Conservation (phyloP, 2,329 filamentous ascomycete genomes). For the Xenoacremonium recifei region DNA sequence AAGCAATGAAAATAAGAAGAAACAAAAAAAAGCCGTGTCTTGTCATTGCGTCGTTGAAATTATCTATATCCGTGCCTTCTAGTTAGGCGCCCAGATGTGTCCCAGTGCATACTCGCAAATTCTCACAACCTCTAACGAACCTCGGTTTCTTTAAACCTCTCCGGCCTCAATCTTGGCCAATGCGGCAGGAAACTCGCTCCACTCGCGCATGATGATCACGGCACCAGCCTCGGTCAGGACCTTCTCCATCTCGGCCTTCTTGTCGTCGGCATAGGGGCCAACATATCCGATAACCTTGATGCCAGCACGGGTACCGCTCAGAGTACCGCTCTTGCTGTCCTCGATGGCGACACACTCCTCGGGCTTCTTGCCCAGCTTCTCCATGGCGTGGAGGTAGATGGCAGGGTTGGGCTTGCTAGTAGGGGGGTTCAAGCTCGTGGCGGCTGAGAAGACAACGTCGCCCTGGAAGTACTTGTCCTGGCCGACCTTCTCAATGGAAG, state of each 20-base stretch:
- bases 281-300: slow-evolving; percentile 85
- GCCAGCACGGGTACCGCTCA: slow-evolving; percentile 69
- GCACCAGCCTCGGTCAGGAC: slow-evolving; percentile 61
- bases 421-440: slow-evolving; percentile 73
- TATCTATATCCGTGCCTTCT: slow-evolving; percentile 15
- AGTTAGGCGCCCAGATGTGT: slow-evolving; percentile 3
- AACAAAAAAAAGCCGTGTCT: slow-evolving; percentile 23
- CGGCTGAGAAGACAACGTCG: slow-evolving; percentile 77
- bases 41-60: slow-evolving; percentile 15
- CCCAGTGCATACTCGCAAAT: not conserved
- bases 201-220: slow-evolving; percentile 59
- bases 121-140: not conserved
- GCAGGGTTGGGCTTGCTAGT: slow-evolving; percentile 89
- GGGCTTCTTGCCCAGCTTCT: slow-evolving; percentile 69
- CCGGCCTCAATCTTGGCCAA: slow-evolving; percentile 47
- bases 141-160: slow-evolving; percentile 19
- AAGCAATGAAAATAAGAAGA: too few relatives aligned
- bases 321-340: slow-evolving; percentile 83
- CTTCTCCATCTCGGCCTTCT: slow-evolving; percentile 65
- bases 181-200: slow-evolving; percentile 52
- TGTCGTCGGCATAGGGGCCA: slow-evolving; percentile 66
- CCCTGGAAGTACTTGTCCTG: slow-evolving; percentile 78
- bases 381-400: slow-evolving; percentile 77
- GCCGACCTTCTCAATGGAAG: slow-evolving; percentile 74
- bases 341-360: slow-evolving; percentile 78